phyloP scores from a whole-genome alignment of 345 rosid genomes.

The Crucihimalaya himalaica region DNA sequence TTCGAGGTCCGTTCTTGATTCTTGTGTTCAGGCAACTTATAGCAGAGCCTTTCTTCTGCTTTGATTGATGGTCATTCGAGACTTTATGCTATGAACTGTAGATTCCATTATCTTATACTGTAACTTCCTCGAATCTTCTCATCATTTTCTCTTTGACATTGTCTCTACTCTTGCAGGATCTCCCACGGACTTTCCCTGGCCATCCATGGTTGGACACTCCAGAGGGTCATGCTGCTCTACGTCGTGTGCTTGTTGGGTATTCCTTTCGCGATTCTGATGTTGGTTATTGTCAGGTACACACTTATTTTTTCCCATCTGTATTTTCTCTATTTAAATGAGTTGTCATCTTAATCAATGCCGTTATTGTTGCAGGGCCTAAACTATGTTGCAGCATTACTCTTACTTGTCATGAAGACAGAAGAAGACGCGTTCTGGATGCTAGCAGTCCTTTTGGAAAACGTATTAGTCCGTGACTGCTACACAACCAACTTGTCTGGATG shows the following conservation, averaged over 20 bases:
- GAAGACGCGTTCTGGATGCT: constrained; percentile 99
- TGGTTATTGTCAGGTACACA: constrained; percentile 94
- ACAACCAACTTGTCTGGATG: constrained; percentile 93
- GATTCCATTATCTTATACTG: background rate
- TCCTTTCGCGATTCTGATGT: constrained; percentile 99
- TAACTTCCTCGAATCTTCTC: background rate
- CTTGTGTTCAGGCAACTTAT: background rate
- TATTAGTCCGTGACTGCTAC: constrained; percentile 93
- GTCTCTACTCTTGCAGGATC: constrained; percentile 59
- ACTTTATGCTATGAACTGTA: background rate
- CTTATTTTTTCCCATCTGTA: background rate
- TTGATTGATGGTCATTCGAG: background rate
- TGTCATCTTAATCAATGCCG: background rate
- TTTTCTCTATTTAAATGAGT: background rate
- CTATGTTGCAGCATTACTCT: constrained; percentile 89
- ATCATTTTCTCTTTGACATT: constrained; percentile 1
- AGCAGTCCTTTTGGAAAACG: constrained; percentile 93
- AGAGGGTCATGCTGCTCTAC: constrained; percentile 90
- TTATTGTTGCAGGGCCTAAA: constrained; percentile 74
- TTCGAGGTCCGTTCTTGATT: constrained; percentile 6
- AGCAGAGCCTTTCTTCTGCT: background rate
- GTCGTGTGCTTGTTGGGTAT: constrained; percentile 95
- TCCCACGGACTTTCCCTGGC: constrained; percentile 97
- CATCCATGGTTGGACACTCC: constrained; percentile 99
- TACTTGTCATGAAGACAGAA: constrained; percentile 99